These are phyloP conservation scores for Cylindrotheca closterium DNA, from an alignment of 108 stramenopile genomes.

Conservation along the genomic window DNA sequence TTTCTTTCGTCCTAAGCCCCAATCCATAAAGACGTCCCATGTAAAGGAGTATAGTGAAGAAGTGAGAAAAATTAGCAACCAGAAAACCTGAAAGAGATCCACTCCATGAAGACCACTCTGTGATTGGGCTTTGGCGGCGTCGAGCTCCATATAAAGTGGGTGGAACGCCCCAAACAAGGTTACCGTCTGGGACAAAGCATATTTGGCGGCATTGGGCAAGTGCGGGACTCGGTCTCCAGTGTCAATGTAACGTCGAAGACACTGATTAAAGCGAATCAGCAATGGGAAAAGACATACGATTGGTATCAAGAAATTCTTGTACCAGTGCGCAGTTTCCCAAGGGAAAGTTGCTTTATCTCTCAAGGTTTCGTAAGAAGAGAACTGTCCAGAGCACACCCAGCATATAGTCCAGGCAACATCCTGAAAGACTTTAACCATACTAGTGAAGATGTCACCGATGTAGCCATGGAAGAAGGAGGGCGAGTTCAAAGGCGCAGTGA, in stretches of 20 bases:
- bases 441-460: conserved; percentile 86
- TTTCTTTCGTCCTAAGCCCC: conserved; percentile 70
- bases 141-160: conserved; percentile 72
- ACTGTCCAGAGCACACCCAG: conserved; percentile 87
- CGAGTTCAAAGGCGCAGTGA: conserved; percentile 71
- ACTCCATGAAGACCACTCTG: background rate
- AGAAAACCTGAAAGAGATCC: conserved; percentile 71
- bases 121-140: conserved; percentile 19
- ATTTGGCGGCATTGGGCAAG: conserved; percentile 88
- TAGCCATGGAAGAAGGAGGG: conserved; percentile 87
- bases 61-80: conserved; percentile 76
- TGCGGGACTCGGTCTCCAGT: conserved; percentile 84
- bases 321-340: conserved; percentile 59
- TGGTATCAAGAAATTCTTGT: conserved; percentile 80
- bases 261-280: conserved; percentile 91
- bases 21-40: conserved; percentile 97
- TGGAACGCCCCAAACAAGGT: conserved; percentile 90
- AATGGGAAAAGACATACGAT: conserved; percentile 80
- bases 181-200: conserved; percentile 89
- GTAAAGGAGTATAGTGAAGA: conserved; percentile 80
- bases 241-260: conserved; percentile 82
- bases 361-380: conserved; percentile 46
- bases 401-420: conserved; percentile 86
- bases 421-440: conserved; percentile 92
- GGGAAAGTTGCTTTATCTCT: conserved; percentile 19